Evolutionary conservation across 345 rosid species (phyloP).

Genomic region (Kandelia obovata): DNA sequence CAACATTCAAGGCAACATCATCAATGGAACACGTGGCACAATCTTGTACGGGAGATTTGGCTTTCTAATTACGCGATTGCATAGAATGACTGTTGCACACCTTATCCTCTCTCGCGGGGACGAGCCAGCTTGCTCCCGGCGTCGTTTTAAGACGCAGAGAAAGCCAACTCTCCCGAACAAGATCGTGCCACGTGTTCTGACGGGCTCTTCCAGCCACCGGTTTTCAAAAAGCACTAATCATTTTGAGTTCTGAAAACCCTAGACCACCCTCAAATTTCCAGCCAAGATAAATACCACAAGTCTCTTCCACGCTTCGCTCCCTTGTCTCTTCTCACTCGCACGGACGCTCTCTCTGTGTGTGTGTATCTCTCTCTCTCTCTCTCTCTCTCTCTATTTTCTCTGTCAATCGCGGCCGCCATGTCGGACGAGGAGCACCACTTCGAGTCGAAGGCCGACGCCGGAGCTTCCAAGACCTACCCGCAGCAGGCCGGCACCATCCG

Average conservation of each 20-base stretch:
- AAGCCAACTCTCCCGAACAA: too few species aligned
- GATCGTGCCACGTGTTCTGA: neutral
- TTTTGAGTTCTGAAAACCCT: slow-evolving; percentile 7
- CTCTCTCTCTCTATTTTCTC: neutral
- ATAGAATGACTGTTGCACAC: too few species aligned
- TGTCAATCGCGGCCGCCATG: slow-evolving; percentile 15
- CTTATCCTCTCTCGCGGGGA: too few species aligned
- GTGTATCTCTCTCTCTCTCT: too few species aligned
- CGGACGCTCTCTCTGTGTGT: neutral
- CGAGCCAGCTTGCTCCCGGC: neutral
- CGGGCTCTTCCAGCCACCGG: neutral
- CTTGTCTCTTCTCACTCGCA: neutral
- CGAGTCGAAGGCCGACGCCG: slow-evolving; percentile 38
- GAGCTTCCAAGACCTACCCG: slow-evolving; percentile 33
- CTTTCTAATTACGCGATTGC: too few species aligned
- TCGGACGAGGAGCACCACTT: slow-evolving; percentile 38
- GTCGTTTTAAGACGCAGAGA: slow-evolving; percentile 4
- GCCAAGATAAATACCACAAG: slow-evolving; percentile 3
- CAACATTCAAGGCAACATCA: too few species aligned
- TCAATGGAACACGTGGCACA: too few species aligned
- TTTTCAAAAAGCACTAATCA: neutral
- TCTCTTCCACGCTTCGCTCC: neutral
- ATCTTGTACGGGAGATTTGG: too few species aligned
- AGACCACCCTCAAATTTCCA: neutral
- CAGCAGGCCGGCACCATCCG: slow-evolving; percentile 37